Base-by-base conservation (phyloP, 495 filamentous ascomycete species). In the Penicillium parvum region DNA sequence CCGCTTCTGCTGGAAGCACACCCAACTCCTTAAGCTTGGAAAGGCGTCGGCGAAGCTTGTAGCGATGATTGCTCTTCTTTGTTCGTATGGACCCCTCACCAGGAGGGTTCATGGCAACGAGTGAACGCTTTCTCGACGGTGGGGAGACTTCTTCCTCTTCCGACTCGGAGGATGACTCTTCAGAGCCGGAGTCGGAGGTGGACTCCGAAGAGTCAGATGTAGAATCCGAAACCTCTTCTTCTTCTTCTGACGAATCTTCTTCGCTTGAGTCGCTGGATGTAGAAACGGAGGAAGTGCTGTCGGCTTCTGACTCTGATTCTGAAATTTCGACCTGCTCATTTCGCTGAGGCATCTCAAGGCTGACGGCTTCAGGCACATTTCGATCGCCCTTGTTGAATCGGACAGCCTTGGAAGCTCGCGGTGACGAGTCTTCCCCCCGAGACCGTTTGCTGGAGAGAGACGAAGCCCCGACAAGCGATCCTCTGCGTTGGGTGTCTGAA, bases 41-140 rank as follows among this genome's bases (percentile, higher is more conserved):
- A 0, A 83, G 58, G 33, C 55, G 65, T 29, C 70, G 73, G 27
- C 66, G 58, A 22, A 75, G 53, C 43, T 69, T 73, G 40, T 67
- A 68, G 25, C 82, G 69, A 8, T 63, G 55, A 47, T 85, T 85
- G 43, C 74, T 74, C 16, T 68, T 65, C 32, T 69, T 71, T 2
- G 82, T 85, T 33, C 52, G 46, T 7, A 50, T 26, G n/a, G 63
- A 74, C 20, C 81, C 79, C 26, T 65, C 27, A 7, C 65, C 65
- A 40, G 68, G 68, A 21, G 60, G 53, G 14, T 60, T 63, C 7
- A 50, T 55, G 6, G 22, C 32, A 3, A 45, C 16, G 2, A 27
- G 19, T n/a, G 12, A 20, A 11, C 11, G 30, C 26, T 23, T 37
- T 37, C 14, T 37, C 21, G 26, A 8, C 17, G 36, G 14, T 15